Percentiles rank a stretch among this genome's conserved stretches.
These are phyloP conservation scores for Liquidambar formosana DNA, from an alignment of 164 flowering plant species.

Conservation along the genomic window DNA sequence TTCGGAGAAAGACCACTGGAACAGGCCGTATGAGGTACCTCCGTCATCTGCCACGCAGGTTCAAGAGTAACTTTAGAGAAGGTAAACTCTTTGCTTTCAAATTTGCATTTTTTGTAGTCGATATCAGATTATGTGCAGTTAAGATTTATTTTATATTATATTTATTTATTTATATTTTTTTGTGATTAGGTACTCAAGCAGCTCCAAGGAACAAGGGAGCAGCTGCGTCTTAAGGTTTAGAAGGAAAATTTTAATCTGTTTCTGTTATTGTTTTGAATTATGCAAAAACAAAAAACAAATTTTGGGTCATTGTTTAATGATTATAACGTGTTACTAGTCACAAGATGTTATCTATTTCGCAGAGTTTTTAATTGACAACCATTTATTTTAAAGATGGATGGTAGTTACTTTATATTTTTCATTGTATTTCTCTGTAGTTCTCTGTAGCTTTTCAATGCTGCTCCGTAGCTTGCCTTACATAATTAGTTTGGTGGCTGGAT, in stretches of 20 bases:
- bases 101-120: too few species aligned
- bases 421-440: too few species aligned
- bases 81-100: slow-evolving; percentile 28
- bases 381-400: neutral
- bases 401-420: too few species aligned
- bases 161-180: neutral
- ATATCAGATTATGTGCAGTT: too few species aligned
- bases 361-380: neutral
- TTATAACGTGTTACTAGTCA: neutral
- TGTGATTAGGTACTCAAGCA: slow-evolving; percentile 47
- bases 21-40: slow-evolving; percentile 72
- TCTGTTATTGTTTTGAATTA: neutral
- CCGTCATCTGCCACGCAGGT: slow-evolving; percentile 54
- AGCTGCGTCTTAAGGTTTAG: slow-evolving; percentile 28
- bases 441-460: too few species aligned
- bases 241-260: neutral
- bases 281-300: slow-evolving; percentile 4
- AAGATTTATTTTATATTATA: neutral
- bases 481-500: too few species aligned
- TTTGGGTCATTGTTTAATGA: neutral
- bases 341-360: neutral
- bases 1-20: slow-evolving; percentile 68
- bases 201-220: slow-evolving; percentile 56
- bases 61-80: slow-evolving; percentile 71
- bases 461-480: too few species aligned